These are phyloP conservation scores for Globisporangium megalacanthum DNA, from an alignment of 352 stramenopile genomes.

Conservation along the genomic window DNA sequence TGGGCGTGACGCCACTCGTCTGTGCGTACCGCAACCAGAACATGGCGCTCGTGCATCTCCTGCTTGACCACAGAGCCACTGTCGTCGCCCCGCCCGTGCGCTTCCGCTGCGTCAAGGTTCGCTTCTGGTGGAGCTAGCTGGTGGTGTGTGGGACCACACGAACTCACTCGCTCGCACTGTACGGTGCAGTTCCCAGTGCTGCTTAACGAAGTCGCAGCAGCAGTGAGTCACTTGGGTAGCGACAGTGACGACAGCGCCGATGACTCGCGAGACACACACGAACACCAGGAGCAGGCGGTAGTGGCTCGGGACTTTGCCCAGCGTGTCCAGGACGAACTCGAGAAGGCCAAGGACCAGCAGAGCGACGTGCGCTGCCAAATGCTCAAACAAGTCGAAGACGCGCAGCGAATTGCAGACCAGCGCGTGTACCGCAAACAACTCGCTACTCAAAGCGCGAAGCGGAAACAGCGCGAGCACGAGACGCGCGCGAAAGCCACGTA, in stretches of 20 bases:
- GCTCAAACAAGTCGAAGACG: slow-evolving; percentile 28
- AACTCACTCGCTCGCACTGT: background rate
- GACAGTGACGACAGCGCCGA: background rate
- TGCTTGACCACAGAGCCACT: slow-evolving; percentile 40
- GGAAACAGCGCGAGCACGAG: slow-evolving; percentile 28
- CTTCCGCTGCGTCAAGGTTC: slow-evolving; percentile 38
- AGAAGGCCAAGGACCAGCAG: slow-evolving; percentile 24
- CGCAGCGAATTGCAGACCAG: slow-evolving; percentile 42
- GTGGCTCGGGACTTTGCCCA: slow-evolving; percentile 10
- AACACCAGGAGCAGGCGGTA: background rate
- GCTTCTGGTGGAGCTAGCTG: background rate
- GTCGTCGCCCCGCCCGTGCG: slow-evolving; percentile 23
- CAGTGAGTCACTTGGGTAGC: background rate
- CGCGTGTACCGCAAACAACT: slow-evolving; percentile 40
- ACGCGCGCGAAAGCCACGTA: slow-evolving; percentile 30
- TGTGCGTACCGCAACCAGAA: slow-evolving; percentile 58
- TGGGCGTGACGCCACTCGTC: slow-evolving; percentile 41
- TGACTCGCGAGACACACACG: background rate
- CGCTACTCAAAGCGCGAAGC: slow-evolving; percentile 31
- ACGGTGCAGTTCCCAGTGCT: slow-evolving; percentile 14
- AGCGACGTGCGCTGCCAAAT: slow-evolving; percentile 19
- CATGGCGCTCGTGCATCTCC: slow-evolving; percentile 25
- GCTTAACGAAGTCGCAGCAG: slow-evolving; percentile 8
- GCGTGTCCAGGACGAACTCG: slow-evolving; percentile 15
- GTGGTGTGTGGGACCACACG: background rate